These are phyloP conservation scores for Mucor circinelloides DNA, from an alignment of 371 early-diverging fungal species.

Conservation along the genomic window DNA sequence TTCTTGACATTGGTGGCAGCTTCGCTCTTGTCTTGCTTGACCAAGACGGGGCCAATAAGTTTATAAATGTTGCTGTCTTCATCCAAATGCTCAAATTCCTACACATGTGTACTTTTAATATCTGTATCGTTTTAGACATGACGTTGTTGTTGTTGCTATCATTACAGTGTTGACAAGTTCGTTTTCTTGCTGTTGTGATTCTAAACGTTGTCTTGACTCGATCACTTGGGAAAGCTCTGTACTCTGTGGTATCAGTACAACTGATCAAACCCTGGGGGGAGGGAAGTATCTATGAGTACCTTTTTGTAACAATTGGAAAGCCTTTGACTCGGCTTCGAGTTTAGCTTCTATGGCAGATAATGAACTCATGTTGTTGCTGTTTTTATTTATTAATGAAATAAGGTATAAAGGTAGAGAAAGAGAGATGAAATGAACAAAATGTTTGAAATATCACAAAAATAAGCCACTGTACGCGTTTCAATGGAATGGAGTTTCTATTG, in stretches of 20 bases:
- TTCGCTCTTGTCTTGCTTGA: conserved; percentile 89
- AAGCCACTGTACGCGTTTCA: not conserved
- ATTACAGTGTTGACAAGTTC: conserved; percentile 83
- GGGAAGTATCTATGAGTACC: conserved; percentile 36
- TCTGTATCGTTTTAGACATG: not conserved
- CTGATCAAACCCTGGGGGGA: not conserved
- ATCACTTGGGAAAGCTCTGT: conserved; percentile 83
- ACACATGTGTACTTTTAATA: not conserved
- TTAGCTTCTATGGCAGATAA: conserved; percentile 49
- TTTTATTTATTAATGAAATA: not conserved
- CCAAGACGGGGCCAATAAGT: conserved; percentile 93
- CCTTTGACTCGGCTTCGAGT: conserved; percentile 68
- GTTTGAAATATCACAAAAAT: not conserved
- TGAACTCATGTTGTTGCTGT: conserved; percentile 24
- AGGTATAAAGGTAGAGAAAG: not conserved
- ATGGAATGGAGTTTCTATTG: not conserved
- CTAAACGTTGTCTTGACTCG: conserved; percentile 79
- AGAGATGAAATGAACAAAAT: not conserved
- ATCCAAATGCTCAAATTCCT: conserved; percentile 88
- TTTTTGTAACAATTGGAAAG: conserved; percentile 65
- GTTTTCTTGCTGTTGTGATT: conserved; percentile 95
- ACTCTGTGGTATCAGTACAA: not conserved
- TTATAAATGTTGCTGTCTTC: conserved; percentile 89
- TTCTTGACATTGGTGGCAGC: conserved; percentile 89
- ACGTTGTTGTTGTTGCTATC: not conserved